Base-by-base conservation (phyloP, 306 rosid genomes). In the Acacia confusa region DNA sequence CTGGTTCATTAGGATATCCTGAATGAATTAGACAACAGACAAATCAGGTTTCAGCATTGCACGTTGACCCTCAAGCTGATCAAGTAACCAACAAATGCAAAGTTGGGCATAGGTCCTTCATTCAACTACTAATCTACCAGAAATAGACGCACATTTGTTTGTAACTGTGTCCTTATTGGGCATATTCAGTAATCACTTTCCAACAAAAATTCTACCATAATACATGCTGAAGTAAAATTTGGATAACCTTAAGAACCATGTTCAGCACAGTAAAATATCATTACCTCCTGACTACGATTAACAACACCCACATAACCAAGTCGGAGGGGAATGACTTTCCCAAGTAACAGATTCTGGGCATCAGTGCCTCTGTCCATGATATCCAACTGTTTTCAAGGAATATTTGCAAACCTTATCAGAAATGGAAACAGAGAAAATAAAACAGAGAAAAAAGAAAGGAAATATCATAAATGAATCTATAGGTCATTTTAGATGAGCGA, bases 341-440 rank as follows among this genome's bases (percentile, higher is more conserved):
- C 99, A 36, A 83, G 92, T 90, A 96, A 91, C 76, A 96, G 92
- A 85, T 96, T 96, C 52, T 94, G 91, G 32, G 99, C 99, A 89
- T 96, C 99, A 41, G 99, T 96, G 89, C 99, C 99, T 92, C 99
- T 93, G 85, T 96, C 99, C 99, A 96, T 96, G 81, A 96, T 93
- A 86, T 96, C 99, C 91, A 95, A 84, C 99, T 95, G 67, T 73
- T 36, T 76, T 74, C 76, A 74, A 34, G 80, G 43, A 70, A 82
- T 9, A 47, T 69, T 43, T 25, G 64, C 68, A 68, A 80, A 64
- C 27, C 52, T 75, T 52, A 83, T 92, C 86, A 88, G 81, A 75
- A 82, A 53, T 9, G 52, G 67, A 48, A 84, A 71, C 28, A 27
- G 34, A 55, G 20, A 53, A 53, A 20, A 53, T 19, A 53, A 53